A percentile compares a stretch with the other conserved stretches of the same genome.
These are phyloP conservation scores for Daldinia caldariorum DNA, from an alignment of 495 filamentous ascomycete genomes.

Conservation along the genomic window DNA sequence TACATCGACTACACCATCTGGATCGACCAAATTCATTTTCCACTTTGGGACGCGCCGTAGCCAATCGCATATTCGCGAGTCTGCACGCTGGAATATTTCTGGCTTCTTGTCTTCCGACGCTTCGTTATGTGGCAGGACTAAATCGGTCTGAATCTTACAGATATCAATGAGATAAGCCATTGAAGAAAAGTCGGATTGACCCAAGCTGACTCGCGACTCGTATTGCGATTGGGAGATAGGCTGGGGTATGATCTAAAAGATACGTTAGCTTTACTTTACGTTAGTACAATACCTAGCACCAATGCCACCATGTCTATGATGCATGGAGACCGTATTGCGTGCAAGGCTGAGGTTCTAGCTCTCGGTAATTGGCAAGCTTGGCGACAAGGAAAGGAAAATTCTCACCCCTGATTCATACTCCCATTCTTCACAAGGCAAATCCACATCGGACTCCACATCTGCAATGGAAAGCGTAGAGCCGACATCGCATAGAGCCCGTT, in stretches of 20 bases:
- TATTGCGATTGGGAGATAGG: slow-evolving; percentile 66
- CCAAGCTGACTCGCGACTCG: slow-evolving; percentile 63
- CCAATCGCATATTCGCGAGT: slow-evolving; percentile 75
- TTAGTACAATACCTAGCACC: neutral
- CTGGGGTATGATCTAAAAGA: slow-evolving; percentile 59
- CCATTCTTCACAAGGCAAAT: slow-evolving; percentile 71
- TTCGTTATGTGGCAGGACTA: slow-evolving; percentile 59
- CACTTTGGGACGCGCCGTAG: slow-evolving; percentile 70
- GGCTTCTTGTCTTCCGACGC: slow-evolving; percentile 31
- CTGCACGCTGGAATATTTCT: slow-evolving; percentile 61
- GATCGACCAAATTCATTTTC: slow-evolving; percentile 70
- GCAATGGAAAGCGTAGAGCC: slow-evolving; percentile 34
- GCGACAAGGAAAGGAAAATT: slow-evolving; percentile 23
- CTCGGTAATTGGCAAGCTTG: neutral
- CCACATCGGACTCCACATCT: slow-evolving; percentile 58
- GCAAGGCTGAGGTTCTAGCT: slow-evolving; percentile 1
- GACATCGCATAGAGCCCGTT: slow-evolving; percentile 49
- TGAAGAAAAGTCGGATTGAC: slow-evolving; percentile 65
- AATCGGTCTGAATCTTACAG: slow-evolving; percentile 67
- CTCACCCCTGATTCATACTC: slow-evolving; percentile 66
- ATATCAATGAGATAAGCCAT: slow-evolving; percentile 67
- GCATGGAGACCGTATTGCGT: neutral
- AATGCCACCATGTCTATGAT: neutral
- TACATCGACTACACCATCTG: slow-evolving; percentile 71
- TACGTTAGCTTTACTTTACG: slow-evolving; percentile 20